Conservation (phyloP, 768 basidiomycete genomes). For the Calocera cornea region DNA sequence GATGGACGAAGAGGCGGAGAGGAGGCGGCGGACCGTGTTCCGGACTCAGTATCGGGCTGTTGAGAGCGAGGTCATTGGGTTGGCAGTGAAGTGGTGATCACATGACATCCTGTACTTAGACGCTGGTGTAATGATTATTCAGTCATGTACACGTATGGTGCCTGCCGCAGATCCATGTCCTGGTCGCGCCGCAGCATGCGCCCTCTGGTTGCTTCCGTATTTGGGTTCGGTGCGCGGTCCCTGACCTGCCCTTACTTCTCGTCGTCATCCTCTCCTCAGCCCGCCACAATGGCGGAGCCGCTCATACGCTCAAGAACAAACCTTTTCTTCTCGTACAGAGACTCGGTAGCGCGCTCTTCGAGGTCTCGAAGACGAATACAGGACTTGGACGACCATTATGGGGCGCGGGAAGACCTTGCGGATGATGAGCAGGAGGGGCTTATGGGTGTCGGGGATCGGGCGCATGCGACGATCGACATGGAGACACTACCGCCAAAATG, state of each 20-base stretch:
- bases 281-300: constrained; percentile 9
- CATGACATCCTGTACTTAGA: background rate
- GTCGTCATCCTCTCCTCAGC: background rate
- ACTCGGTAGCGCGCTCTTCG: constrained; percentile 40
- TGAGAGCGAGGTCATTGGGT: constrained; percentile 66
- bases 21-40: constrained; percentile 37
- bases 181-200: background rate
- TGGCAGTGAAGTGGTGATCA: constrained; percentile 41
- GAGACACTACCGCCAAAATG: constrained; percentile 69
- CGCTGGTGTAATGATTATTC: background rate
- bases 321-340: constrained; percentile 86
- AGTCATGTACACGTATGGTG: background rate
- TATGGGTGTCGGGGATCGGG: constrained; percentile 20
- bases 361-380: constrained; percentile 19
- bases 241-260: background rate
- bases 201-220: background rate
- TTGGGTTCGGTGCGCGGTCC: constrained; percentile 2
- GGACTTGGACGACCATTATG: constrained; percentile 37
- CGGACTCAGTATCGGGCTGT: constrained; percentile 76
- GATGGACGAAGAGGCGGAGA: constrained; percentile 35
- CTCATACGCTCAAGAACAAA: constrained; percentile 76
- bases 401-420: constrained; percentile 21
- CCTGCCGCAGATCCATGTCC: background rate
- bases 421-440: constrained; percentile 53
- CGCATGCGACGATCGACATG: constrained; percentile 39